Conservation (phyloP, 257 asterid genomes). For the Solanum bulbocastanum region DNA sequence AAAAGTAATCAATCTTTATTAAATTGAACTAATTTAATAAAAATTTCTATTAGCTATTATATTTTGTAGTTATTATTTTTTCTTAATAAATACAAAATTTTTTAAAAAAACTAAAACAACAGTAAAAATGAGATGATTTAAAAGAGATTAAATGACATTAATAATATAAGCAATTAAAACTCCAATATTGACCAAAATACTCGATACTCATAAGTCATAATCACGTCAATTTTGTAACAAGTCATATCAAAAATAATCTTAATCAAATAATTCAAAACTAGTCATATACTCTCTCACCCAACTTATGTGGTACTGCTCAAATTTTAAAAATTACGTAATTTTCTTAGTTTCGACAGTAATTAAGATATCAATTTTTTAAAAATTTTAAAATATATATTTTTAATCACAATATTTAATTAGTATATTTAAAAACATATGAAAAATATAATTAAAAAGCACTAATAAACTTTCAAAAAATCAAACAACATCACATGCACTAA, state of each 20-base stretch:
- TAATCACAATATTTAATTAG: too few relatives aligned
- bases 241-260: not conserved
- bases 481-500: not conserved
- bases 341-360: too few relatives aligned
- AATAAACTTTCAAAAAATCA: not conserved
- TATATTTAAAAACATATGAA: too few relatives aligned
- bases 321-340: not conserved
- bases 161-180: not conserved
- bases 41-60: too few relatives aligned
- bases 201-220: not conserved
- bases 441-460: too few relatives aligned
- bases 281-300: not conserved
- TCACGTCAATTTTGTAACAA: not conserved
- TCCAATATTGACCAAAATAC: not conserved
- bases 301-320: too few relatives aligned
- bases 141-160: not conserved
- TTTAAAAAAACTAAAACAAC: not conserved
- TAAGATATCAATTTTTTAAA: not conserved
- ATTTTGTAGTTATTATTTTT: too few relatives aligned
- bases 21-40: too few relatives aligned
- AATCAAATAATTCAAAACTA: not conserved
- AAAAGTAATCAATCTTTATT: too few relatives aligned
- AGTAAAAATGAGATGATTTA: not conserved
- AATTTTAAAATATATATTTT: too few relatives aligned
- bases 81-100: too few relatives aligned